Base-by-base conservation (phyloP, 2,329 filamentous ascomycete species). In the Clarireedia monteithiana region DNA sequence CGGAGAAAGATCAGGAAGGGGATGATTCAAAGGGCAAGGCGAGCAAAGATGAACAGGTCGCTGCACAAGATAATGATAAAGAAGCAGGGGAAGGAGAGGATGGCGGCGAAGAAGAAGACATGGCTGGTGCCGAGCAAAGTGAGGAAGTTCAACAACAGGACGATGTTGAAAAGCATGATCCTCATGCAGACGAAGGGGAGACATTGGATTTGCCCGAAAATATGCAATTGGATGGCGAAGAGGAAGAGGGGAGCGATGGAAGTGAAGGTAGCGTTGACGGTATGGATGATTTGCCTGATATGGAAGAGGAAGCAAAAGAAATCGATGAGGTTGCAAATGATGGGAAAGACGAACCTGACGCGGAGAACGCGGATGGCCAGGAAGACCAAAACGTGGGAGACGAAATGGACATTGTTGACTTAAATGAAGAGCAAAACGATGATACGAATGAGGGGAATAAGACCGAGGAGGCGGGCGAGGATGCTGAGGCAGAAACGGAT, bases 1-100 rank as follows among this genome's bases (percentile, higher is more conserved):
- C 88, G 1, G 87, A 92, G 48, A 94, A 94, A 63, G 88, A 96
- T 46, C 87, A 89, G 66, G 77, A 89, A 66, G 85, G 83, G 5
- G 84, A 91, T 54, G 79, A 89, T 58, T 75, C 87, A 20, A 85
- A 89, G 65, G 85, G 85, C 0, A 80, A 88, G 66, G 78, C 84
- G 59, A 78, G 82, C 14, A 80, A 86, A 50, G 81, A 85, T 24
- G 69, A 77, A 58, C 66, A 68, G 59, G 72, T 68, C 60, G 69
- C 63, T 64, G 73, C 77, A 17, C 71, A 75, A 55, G 74, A 76
- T n/a, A 80, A 80, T 7, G 82, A 85, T 40, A 82, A 85, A 34
- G 77, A 85, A 52, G 75, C 79, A 4, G 71, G 74, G n/a, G 72
- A 70, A 5, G 76, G 77, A 6, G 75, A 80, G n/a, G 68, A 72